phyloP scores from a whole-genome alignment of 1,139 yeast genomes.

The Taphrina flavorubra region DNA sequence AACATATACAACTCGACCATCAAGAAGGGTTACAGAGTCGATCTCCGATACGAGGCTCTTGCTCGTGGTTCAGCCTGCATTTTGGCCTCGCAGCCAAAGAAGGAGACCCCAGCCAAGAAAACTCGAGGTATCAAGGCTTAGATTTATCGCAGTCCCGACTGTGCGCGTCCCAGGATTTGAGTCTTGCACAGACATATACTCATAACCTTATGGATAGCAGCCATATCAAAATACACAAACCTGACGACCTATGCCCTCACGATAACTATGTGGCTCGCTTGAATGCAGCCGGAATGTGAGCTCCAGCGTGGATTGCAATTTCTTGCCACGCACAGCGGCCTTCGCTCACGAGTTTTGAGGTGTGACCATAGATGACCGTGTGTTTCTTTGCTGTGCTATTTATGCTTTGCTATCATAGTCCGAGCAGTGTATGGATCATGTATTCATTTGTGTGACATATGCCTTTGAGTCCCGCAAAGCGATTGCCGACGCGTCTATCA shows the following conservation, averaged over 20 bases:
- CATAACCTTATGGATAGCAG: neutral
- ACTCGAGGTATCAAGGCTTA: constrained; percentile 36
- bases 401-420: too few species aligned
- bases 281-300: neutral
- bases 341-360: too few species aligned
- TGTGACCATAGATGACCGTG: too few species aligned
- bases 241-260: neutral
- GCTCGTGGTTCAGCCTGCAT: constrained; percentile 34
- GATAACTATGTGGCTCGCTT: too few species aligned
- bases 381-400: too few species aligned
- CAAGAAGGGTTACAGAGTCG: constrained; percentile 58
- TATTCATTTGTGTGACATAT: too few species aligned
- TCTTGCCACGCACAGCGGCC: too few species aligned
- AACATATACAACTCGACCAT: constrained; percentile 56
- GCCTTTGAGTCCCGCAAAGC: constrained; percentile 6
- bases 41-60: constrained; percentile 50
- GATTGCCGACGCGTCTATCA: neutral
- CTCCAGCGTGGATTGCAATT: neutral
- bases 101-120: constrained; percentile 37
- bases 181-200: neutral
- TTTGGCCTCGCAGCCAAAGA: constrained; percentile 36
- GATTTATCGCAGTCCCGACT: constrained; percentile 1
- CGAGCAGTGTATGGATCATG: too few species aligned
- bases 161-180: neutral
- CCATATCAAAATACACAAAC: neutral